Evolutionary conservation across 306 rosid genomes (phyloP), one percentile per base, ranked within the genome.

Genomic region (Canavalia gladiata): DNA sequence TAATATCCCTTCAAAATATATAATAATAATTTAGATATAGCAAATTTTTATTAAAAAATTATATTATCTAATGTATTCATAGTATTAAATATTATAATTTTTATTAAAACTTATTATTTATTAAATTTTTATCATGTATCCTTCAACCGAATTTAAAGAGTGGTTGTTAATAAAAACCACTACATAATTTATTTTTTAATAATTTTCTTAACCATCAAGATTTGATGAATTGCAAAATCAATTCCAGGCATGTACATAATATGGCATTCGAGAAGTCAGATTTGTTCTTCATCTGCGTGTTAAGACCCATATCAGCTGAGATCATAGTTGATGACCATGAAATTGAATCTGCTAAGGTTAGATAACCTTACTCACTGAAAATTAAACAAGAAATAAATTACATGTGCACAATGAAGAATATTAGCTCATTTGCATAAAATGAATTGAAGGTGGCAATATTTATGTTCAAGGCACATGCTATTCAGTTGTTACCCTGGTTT

Each of bases 241-340:
- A 66, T 58, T 81, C 35, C 81, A 95, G 98, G 92, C 99, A 95
- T 81, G 98, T 89, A 42, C 98, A 95, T 81, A 90, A 93, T 50
- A 88, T 91, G 75, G 96, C 98, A 3, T 95, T 93, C 2, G 93
- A 90, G 81, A 93, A 95, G 88, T 95, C 99, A 42, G 99, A 95
- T 88, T 84, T 95, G 84, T 90, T 93, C 91, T 95, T 95, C 84
- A 91, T 93, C 79, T 93, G 99, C 92, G 89, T 95, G 97, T 84
- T 95, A 28, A 89, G 79, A 86, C 96, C 99, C 30, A 76, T 91
- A 18, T 93, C 99, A 43, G 77, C 91, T 42, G 74, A 84, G 68
- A 90, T 95, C 78, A 57, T 68, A n/a, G 87, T 90, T 7, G 99
- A 95, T 71, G 95, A 93, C 82, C 90, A 78, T 68, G 99, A 95